Evolutionary conservation across 2,329 filamentous ascomycete genomes (phyloP).

Genomic region (Sclerotinia subarctica): DNA sequence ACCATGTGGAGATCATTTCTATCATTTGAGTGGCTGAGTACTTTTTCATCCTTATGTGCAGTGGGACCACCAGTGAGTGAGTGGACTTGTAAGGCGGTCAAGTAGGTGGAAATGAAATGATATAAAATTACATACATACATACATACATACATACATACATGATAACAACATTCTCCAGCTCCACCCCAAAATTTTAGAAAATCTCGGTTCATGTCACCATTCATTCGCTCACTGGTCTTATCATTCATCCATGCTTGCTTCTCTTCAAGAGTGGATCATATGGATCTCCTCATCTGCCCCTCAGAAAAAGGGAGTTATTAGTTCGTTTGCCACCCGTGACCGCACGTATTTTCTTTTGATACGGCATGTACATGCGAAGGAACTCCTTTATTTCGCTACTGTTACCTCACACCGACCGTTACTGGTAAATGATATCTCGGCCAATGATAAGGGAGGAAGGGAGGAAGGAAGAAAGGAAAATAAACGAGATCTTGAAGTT

Average conservation of each 20-base stretch:
- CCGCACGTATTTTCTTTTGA: neutral
- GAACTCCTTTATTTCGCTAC: neutral
- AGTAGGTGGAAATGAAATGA: neutral
- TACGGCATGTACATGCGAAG: neutral
- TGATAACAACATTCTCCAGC: neutral
- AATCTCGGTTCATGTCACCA: neutral
- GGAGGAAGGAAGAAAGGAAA: neutral
- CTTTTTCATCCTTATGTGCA: neutral
- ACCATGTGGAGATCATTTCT: slow-evolving; percentile 6
- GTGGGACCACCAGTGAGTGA: too few species aligned
- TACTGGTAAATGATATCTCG: too few species aligned
- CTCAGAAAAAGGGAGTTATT: neutral
- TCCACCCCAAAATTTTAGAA: neutral
- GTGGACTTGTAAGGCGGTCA: slow-evolving; percentile 2
- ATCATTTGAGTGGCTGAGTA: neutral
- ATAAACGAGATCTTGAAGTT: neutral
- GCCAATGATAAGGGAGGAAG: neutral
- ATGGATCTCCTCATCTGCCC: slow-evolving; percentile 3
- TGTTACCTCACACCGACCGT: neutral
- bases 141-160: slow-evolving; percentile 3
- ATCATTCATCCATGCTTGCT: neutral
- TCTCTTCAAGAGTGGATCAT: slow-evolving; percentile 1
- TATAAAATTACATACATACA: slow-evolving; percentile 1
- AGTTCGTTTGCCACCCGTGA: slow-evolving; percentile 8
- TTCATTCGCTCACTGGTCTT: too few species aligned